These are phyloP conservation scores for Dipteronia sinensis DNA, from an alignment of 345 rosid species.

Conservation along the genomic window DNA sequence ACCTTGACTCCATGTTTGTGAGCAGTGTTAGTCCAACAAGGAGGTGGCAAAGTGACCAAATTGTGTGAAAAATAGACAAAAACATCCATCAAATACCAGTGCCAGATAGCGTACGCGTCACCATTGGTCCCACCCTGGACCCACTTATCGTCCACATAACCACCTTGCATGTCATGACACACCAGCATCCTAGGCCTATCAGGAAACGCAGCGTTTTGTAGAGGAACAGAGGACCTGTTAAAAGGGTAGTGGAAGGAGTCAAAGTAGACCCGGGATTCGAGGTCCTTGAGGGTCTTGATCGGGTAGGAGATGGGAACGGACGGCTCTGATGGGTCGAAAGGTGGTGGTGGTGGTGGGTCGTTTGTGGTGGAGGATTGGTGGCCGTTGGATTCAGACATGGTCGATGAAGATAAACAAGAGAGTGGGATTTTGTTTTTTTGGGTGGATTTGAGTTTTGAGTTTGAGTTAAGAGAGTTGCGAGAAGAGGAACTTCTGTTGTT, in stretches of 20 bases:
- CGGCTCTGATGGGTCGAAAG: slow-evolving; percentile 54
- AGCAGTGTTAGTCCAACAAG: slow-evolving; percentile 91
- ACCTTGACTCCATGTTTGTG: slow-evolving; percentile 92
- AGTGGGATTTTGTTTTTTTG: no score
- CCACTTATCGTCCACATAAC: slow-evolving; percentile 80
- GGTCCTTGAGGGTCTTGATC: slow-evolving; percentile 61
- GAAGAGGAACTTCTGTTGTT: no score
- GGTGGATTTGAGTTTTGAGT: no score
- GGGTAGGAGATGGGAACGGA: slow-evolving; percentile 74
- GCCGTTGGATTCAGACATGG: slow-evolving; percentile 33
- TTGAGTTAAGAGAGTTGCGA: no score
- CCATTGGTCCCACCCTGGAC: slow-evolving; percentile 74
- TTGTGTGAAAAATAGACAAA: slow-evolving; percentile 82
- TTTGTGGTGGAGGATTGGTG: slow-evolving; percentile 13
- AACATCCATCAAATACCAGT: slow-evolving; percentile 89
- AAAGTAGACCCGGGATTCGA: slow-evolving; percentile 63
- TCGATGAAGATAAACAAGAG: slow-evolving; percentile 18
- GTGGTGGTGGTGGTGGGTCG: slow-evolving; percentile 53
- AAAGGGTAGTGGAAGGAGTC: slow-evolving; percentile 81
- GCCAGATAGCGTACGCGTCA: slow-evolving; percentile 71
- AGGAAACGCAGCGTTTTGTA: slow-evolving; percentile 31
- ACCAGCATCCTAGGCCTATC: slow-evolving; percentile 66
- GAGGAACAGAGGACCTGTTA: slow-evolving; percentile 61
- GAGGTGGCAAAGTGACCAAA: slow-evolving; percentile 86
- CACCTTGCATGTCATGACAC: slow-evolving; percentile 85